A percentile compares a stretch with the other conserved stretches of the same genome.
Conservation (phyloP, 2,329 filamentous ascomycete genomes). For the Coleophoma crateriformis region DNA sequence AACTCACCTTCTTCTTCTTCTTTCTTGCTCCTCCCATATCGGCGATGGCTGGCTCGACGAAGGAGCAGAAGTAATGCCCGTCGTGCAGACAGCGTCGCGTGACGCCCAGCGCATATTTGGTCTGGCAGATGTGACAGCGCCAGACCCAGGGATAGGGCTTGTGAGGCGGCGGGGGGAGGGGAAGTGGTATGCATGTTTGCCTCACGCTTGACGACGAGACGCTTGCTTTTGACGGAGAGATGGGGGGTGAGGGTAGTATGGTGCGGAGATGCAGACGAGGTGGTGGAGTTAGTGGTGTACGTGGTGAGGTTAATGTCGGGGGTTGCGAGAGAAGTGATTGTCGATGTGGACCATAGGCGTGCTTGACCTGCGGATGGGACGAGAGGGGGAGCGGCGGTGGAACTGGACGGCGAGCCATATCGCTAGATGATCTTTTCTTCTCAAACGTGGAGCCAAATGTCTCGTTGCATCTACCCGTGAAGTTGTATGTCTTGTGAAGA, state of each 20-base stretch:
- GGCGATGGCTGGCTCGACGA: background rate
- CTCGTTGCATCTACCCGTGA: no score
- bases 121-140: constrained; percentile 29
- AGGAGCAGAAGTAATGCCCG: constrained; percentile 19
- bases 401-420: no score
- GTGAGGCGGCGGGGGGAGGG: no score
- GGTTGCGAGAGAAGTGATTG: background rate
- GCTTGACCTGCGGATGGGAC: no score
- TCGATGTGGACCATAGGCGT: background rate
- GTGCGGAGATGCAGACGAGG: constrained; percentile 13
- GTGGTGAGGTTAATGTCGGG: background rate
- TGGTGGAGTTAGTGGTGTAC: constrained; percentile 6
- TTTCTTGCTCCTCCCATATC: background rate
- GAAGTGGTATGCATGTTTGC: no score
- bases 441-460: no score
- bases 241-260: constrained; percentile 16
- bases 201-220: no score
- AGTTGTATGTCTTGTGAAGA: no score
- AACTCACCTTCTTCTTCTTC: constrained; percentile 2
- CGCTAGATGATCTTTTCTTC: no score
- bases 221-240: constrained; percentile 7
- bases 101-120: constrained; percentile 25
- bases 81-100: constrained; percentile 29
- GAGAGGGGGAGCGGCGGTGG: no score
- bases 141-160: constrained; percentile 27